Conservation (phyloP, 192 early-diverging fungal genomes). For the Neocallimastix lanati region DNA sequence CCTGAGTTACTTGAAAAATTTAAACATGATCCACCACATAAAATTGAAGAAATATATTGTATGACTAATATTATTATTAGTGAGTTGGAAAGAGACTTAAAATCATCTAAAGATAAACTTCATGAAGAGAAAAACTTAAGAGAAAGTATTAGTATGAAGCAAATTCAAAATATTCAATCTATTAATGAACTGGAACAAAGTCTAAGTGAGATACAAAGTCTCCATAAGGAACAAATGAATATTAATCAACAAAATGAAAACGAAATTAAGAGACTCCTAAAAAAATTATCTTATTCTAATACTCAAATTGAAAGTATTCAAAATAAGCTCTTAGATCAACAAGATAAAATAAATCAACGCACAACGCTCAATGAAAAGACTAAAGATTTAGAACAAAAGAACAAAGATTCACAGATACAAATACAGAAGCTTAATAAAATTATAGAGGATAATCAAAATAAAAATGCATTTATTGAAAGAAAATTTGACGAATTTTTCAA, state of each 20-base stretch:
- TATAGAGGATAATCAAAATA: not conserved
- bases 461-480: not conserved
- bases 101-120: not conserved
- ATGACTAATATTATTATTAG: not conserved
- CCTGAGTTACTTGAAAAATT: not conserved
- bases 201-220: not conserved
- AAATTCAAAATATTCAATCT: not conserved
- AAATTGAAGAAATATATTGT: not conserved
- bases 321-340: not conserved
- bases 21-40: not conserved
- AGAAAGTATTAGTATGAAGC: not conserved
- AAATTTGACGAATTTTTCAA: not conserved
- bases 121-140: not conserved
- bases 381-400: not conserved
- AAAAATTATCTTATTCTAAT: not conserved
- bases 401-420: not conserved
- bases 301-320: not conserved
- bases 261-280: not conserved
- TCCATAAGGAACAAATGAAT: not conserved
- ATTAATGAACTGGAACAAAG: not conserved
- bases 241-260: not conserved
- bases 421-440: not conserved
- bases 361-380: not conserved
- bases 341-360: not conserved
- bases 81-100: not conserved